phyloP scores from a whole-genome alignment of 202 grass and related monocot species.

The Zizania palustris region DNA sequence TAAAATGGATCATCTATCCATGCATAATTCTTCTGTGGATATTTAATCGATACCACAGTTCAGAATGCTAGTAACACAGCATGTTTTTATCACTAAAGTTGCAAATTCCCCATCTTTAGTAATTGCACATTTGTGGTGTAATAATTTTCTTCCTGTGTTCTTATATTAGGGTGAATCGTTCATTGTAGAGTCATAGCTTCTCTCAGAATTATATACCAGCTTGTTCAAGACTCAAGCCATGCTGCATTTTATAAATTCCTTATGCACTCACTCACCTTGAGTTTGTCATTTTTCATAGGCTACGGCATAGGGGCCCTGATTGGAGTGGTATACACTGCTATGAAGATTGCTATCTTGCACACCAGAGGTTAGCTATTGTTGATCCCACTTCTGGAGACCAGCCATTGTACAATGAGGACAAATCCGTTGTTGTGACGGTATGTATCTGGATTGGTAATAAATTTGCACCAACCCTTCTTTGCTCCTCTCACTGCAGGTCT shows the following conservation, averaged over 20 bases:
- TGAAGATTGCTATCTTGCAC: constrained; percentile 90
- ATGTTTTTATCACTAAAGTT: not conserved
- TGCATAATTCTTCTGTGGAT: not conserved
- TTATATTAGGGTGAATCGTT: not conserved
- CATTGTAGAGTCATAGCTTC: not conserved
- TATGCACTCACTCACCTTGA: constrained; percentile 19
- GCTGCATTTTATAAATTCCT: constrained; percentile 1
- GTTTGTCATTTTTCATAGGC: constrained; percentile 43
- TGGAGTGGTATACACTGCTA: constrained; percentile 89
- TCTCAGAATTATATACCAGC: not conserved
- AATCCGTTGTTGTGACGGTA: constrained; percentile 90
- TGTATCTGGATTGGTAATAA: constrained; percentile 38
- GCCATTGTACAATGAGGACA: constrained; percentile 92
- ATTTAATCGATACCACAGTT: not conserved
- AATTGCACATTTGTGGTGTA: not conserved
- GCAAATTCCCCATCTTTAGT: not conserved
- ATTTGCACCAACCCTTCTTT: constrained; percentile 19
- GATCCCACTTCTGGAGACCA: constrained; percentile 96
- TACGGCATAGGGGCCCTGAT: constrained; percentile 91
- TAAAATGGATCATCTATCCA: not conserved
- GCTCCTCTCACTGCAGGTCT: not conserved
- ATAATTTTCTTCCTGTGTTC: not conserved
- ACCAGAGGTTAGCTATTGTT: constrained; percentile 86
- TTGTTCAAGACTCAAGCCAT: not conserved
- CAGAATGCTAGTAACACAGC: not conserved